Evolutionary conservation across 164 flowering plant genomes (phyloP), one percentile per base, ranked within the genome.

Genomic region (Piper longum): DNA sequence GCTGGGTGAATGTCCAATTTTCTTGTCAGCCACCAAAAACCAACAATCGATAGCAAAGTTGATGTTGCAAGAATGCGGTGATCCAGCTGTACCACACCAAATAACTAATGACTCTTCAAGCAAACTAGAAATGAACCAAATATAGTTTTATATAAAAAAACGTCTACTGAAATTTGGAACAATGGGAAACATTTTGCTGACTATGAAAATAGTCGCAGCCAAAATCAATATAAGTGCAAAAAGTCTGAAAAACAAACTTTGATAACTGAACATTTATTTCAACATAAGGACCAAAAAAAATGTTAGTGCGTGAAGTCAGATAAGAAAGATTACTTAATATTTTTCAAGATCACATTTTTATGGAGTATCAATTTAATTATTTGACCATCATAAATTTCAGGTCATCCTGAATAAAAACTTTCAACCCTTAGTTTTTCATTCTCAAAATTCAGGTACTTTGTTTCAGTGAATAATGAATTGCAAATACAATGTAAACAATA

Each of bases 1-100:
- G 89, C 95, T 59, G 97, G 97, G 79, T 90, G 95, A 62, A 93
- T 66, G 67, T 90, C 96, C 63, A 86, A 48, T 74, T 85, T 88
- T 72, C 81, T 86, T 9, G 97, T 81, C 26, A 78, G 61, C 87
- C 73, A 78, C 95, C 68, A 60, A 44, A 66, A 41, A 51, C 63
- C 68, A 17, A 45, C 48, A 41, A 66, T 40, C n/a, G 68, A 66
- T n/a, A 55, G 43, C 57, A 65, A 55, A 14, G 62, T 40, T 6
- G 61, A 17, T 41, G 60, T 43, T 41, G 70, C 57, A 66, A 66
- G 91, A 62, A 93, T 80, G 26, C 98, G 90, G 62, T 93, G 98
- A 59, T 93, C 87, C 61, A 93, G 83, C 98, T 90, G 88, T 64
- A 70, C 66, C 48, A 63, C 16, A 42, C 41, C 13, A 66, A 12